Conservation (phyloP, 768 basidiomycete species). For the Panus rudis region DNA sequence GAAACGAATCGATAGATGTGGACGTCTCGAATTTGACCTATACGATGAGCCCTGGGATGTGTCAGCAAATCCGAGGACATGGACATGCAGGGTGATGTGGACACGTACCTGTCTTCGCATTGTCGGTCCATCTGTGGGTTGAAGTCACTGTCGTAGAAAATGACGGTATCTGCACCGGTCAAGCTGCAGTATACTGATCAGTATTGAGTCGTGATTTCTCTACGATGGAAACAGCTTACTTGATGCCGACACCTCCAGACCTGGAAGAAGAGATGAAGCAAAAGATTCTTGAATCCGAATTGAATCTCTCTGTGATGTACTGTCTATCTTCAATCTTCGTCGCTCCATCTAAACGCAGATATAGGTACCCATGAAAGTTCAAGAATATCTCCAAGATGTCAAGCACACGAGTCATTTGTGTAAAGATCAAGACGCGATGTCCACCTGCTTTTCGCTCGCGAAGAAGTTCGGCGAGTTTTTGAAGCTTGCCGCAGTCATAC, state of each 20-base stretch:
- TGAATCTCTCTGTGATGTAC: slow-evolving; percentile 84
- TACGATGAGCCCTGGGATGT: slow-evolving; percentile 78
- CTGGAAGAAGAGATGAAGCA: slow-evolving; percentile 86
- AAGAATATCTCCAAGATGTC: slow-evolving; percentile 93
- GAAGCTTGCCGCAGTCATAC: slow-evolving; percentile 95
- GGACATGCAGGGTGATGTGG: background rate
- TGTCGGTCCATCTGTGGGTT: slow-evolving; percentile 98
- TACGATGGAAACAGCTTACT: slow-evolving; percentile 55
- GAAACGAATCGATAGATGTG: slow-evolving; percentile 95
- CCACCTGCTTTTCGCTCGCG: slow-evolving; percentile 81
- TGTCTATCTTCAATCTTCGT: slow-evolving; percentile 94
- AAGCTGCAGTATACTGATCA: slow-evolving; percentile 38
- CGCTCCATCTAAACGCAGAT: slow-evolving; percentile 89
- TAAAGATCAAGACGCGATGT: slow-evolving; percentile 90
- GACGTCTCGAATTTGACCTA: slow-evolving; percentile 93
- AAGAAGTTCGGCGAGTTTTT: slow-evolving; percentile 71
- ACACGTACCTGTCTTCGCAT: slow-evolving; percentile 81
- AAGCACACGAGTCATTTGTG: slow-evolving; percentile 92
- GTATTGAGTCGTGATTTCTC: slow-evolving; percentile 2
- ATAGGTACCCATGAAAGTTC: slow-evolving; percentile 88
- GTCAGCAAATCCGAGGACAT: slow-evolving; percentile 4
- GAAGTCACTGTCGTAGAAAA: slow-evolving; percentile 97
- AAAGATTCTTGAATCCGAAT: slow-evolving; percentile 68
- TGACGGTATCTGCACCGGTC: slow-evolving; percentile 89
- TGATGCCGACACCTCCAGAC: slow-evolving; percentile 89